Evolutionary conservation across 2,329 filamentous ascomycete genomes (phyloP).

Genomic region (Colletotrichum orbiculare): DNA sequence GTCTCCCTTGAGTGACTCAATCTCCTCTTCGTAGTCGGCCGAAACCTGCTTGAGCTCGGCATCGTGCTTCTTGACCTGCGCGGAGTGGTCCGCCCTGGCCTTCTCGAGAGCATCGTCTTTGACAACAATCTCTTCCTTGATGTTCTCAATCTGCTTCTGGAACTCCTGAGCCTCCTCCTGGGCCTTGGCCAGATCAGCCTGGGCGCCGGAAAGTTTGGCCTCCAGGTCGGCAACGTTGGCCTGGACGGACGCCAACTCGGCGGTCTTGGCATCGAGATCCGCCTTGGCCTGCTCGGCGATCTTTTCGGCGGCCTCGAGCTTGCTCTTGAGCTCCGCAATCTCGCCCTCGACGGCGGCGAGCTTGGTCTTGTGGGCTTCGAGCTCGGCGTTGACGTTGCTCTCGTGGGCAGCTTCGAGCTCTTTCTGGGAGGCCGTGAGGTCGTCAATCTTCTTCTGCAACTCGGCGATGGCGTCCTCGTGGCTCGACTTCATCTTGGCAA

Average conservation of each 20-base stretch:
- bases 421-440: slow-evolving; percentile 60
- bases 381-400: slow-evolving; percentile 56
- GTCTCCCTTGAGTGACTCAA: slow-evolving; percentile 71
- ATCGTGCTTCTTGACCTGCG: slow-evolving; percentile 60
- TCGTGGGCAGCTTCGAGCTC: slow-evolving; percentile 57
- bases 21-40: slow-evolving; percentile 72
- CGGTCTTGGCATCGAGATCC: slow-evolving; percentile 56
- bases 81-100: slow-evolving; percentile 60
- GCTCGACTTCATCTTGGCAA: slow-evolving; percentile 61
- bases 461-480: slow-evolving; percentile 61
- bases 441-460: slow-evolving; percentile 66
- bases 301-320: slow-evolving; percentile 60
- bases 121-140: slow-evolving; percentile 56
- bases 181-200: slow-evolving; percentile 53
- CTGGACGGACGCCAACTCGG: slow-evolving; percentile 52
- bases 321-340: slow-evolving; percentile 61
- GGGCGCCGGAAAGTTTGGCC: slow-evolving; percentile 57
- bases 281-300: slow-evolving; percentile 54
- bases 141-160: slow-evolving; percentile 59
- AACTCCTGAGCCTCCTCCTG: slow-evolving; percentile 60
- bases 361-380: slow-evolving; percentile 56
- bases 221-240: slow-evolving; percentile 56
- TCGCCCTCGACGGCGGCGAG: slow-evolving; percentile 64
- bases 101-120: slow-evolving; percentile 63
- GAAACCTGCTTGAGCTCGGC: slow-evolving; percentile 69